Percentiles rank a stretch among this genome's conserved stretches.
Evolutionary conservation across 805 yeast species (phyloP).

Genomic region (Ogataea nitratoaversa): DNA sequence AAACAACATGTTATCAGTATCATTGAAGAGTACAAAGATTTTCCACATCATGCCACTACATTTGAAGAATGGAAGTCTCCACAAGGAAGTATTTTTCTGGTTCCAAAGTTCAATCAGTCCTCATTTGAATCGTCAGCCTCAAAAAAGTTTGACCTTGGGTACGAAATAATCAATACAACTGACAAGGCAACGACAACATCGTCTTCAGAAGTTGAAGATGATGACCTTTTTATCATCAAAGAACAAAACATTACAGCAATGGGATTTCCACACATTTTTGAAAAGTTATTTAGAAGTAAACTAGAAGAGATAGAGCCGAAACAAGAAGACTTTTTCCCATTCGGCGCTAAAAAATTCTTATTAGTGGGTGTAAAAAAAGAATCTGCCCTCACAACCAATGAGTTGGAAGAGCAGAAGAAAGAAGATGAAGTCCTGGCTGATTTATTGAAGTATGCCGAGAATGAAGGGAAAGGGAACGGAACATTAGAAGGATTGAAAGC

Average conservation of each 20-base stretch:
- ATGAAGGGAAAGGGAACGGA: too few relatives aligned
- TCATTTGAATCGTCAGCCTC: neutral
- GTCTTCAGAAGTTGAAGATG: neutral
- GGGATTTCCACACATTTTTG: conserved; percentile 28
- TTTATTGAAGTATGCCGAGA: neutral
- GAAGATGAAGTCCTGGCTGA: neutral
- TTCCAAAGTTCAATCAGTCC: conserved; percentile 14
- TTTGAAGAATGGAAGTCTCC: conserved; percentile 29
- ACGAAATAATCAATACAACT: conserved; percentile 8
- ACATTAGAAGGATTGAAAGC: too few relatives aligned
- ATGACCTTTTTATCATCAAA: conserved; percentile 12
- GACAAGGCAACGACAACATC: neutral
- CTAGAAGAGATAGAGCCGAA: conserved; percentile 5
- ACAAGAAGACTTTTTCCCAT: conserved; percentile 21
- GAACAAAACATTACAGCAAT: conserved; percentile 24
- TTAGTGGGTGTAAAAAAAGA: conserved; percentile 21
- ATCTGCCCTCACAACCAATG: conserved; percentile 2
- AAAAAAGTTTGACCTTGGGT: conserved; percentile 4
- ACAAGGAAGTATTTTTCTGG: conserved; percentile 18
- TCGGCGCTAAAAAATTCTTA: conserved; percentile 25
- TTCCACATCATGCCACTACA: conserved; percentile 8
- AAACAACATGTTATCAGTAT: conserved; percentile 12
- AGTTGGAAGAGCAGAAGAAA: neutral
- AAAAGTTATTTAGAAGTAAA: conserved; percentile 11
- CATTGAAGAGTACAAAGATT: conserved; percentile 19